Evolutionary conservation across 148 eudicot genomes (phyloP), one percentile per base, ranked within the genome.

Genomic region (Vaccinium darrowii): DNA sequence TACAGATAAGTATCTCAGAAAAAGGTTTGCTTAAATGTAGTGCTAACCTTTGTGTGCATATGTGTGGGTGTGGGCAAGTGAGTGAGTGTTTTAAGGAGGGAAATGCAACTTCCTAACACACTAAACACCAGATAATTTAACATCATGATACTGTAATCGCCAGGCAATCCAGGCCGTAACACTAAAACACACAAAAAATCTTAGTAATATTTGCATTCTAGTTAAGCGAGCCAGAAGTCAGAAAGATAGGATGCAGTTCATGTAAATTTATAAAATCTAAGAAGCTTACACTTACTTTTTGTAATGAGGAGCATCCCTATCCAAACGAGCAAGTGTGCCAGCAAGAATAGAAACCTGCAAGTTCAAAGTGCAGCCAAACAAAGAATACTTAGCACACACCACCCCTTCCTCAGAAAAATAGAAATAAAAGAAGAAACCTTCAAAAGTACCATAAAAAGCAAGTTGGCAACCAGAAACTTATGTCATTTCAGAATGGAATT

Each of bases 301-400:
- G 88, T 97, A 97, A 81, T 92, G 93, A 53, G 99, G 99, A 83
- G 99, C 99, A 91, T 97, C 98, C 90, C 99, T 97, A 81, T 97
- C 99, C 86, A 95, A 92, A 82, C 99, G 98, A 89, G 99, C 98
- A 87, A 97, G 90, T 54, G 99, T 97, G 50, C 99, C 99, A 81
- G 99, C 98, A 90, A 95, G 91, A 91, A 97, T 95, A 52, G 99
- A 97, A 74, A 97, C 98, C 99, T 97, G 91, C 86, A 89, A 65
- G 81, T 90, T 81, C 50, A 87, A 27, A 84, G 73, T 67, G 65
- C 77, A 16, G 63, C 79, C 50, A 77, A 73, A 52, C 21, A 81
- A 86, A 39, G 14, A n/a, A 82, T 58, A 85, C 27, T 80, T 71
- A 49, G 72, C 72, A 47, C 15, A 5, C 65, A 71, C 39, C 60